Percentiles rank a stretch among this genome's conserved stretches.
phyloP scores from a whole-genome alignment of 2,329 filamentous ascomycete genomes.

The Cytospora leucostoma region DNA sequence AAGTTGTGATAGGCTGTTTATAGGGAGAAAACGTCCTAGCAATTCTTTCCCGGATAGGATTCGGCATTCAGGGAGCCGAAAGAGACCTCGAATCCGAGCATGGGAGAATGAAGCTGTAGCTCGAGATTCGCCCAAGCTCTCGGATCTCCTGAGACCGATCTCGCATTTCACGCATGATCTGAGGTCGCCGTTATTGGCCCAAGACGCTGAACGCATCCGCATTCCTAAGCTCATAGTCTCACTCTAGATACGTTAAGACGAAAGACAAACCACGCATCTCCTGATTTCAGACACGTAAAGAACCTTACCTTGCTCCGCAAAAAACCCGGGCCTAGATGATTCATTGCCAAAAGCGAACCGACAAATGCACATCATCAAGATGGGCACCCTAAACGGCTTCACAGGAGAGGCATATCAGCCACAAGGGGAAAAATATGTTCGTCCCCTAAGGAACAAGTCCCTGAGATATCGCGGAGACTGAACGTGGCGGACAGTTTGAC shows the following conservation, averaged over 20 bases:
- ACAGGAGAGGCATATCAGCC: conserved; percentile 43
- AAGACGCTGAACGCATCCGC: not conserved
- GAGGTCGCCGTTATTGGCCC: not conserved
- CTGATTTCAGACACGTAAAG: not conserved
- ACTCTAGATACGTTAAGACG: not conserved
- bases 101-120: not conserved
- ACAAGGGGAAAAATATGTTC: conserved; percentile 44
- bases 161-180: not conserved
- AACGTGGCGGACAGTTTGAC: conserved; percentile 51
- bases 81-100: not conserved
- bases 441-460: conserved; percentile 8
- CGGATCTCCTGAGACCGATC: not conserved
- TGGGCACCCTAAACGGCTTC: conserved; percentile 34
- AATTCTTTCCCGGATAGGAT: not conserved
- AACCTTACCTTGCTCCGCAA: too few relatives aligned
- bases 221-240: not conserved
- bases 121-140: not conserved
- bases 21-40: not conserved
- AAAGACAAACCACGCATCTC: not conserved
- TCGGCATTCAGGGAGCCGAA: not conserved
- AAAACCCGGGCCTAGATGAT: not conserved
- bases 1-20: not conserved
- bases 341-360: not conserved
- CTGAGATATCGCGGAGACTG: not conserved
- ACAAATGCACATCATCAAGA: not conserved